phyloP scores from a whole-genome alignment of 164 flowering plant species.

The Dillenia suffruticosa region DNA sequence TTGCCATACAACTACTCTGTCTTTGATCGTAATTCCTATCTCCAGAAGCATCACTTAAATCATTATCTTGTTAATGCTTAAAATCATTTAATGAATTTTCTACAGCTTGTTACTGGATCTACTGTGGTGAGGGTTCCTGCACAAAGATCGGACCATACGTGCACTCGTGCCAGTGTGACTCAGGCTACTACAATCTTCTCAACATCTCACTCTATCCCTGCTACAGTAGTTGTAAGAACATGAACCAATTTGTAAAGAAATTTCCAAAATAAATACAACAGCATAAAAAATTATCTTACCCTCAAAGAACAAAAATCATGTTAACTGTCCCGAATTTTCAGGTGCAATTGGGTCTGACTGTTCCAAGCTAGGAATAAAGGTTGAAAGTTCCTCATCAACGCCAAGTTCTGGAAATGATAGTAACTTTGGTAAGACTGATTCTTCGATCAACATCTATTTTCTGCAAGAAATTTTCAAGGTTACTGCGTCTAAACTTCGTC shows the following conservation, averaged over 20 bases:
- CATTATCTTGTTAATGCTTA: not conserved
- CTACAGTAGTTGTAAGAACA: conserved; percentile 50
- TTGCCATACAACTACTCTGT: conserved; percentile 29
- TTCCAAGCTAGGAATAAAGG: conserved; percentile 34
- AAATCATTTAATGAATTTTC: conserved; percentile 1
- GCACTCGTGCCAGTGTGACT: conserved; percentile 42
- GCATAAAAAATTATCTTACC: not conserved
- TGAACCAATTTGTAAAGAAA: not conserved
- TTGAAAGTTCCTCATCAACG: conserved; percentile 14
- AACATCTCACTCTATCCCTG: conserved; percentile 52
- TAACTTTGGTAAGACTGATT: conserved; percentile 19
- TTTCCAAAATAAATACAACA: not conserved
- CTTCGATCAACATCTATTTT: not conserved
- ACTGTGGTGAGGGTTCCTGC: conserved; percentile 68
- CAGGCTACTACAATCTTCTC: conserved; percentile 48
- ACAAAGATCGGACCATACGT: conserved; percentile 11
- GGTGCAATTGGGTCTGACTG: conserved; percentile 53
- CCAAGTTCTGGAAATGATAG: not conserved
- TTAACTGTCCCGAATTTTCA: conserved; percentile 4
- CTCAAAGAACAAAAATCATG: not conserved
- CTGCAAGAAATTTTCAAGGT: not conserved
- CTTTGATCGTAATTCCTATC: conserved; percentile 44
- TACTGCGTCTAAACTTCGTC: not conserved
- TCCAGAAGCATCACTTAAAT: not conserved
- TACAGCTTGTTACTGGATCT: conserved; percentile 61